phyloP scores from a whole-genome alignment of 2,329 filamentous ascomycete species.

The Monosporascus sp. region DNA sequence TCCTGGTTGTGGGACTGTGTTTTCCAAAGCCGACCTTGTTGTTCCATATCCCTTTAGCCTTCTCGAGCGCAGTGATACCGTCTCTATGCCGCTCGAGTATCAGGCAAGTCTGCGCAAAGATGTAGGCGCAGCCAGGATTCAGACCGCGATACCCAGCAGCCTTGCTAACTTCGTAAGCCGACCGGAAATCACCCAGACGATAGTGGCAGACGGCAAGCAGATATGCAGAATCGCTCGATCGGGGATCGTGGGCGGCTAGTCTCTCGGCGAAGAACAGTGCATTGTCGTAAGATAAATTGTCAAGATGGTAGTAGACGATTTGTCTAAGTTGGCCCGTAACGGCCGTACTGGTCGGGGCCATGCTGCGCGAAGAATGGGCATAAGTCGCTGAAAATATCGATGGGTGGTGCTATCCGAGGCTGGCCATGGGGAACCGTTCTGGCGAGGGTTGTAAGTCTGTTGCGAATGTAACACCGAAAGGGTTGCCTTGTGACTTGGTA shows the following conservation, averaged over 20 bases:
- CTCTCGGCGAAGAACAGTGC: constrained; percentile 91
- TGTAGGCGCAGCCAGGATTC: constrained; percentile 82
- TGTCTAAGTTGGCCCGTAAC: constrained; percentile 51
- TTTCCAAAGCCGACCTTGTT: constrained; percentile 73
- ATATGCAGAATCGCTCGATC: constrained; percentile 74
- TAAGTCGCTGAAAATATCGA: constrained; percentile 6
- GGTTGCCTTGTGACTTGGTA: background rate
- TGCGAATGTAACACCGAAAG: background rate
- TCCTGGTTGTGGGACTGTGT: constrained; percentile 71
- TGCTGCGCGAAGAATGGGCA: constrained; percentile 22
- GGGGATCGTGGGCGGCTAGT: constrained; percentile 75
- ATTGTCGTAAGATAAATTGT: constrained; percentile 84
- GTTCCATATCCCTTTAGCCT: constrained; percentile 69
- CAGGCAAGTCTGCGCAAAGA: constrained; percentile 86
- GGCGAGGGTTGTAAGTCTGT: background rate
- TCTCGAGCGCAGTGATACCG: constrained; percentile 79
- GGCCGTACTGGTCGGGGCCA: constrained; percentile 48
- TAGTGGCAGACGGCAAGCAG: constrained; percentile 81
- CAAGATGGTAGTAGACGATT: constrained; percentile 65
- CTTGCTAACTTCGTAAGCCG: constrained; percentile 79
- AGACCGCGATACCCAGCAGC: constrained; percentile 62
- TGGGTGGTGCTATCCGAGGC: constrained; percentile 15
- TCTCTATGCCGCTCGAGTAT: constrained; percentile 73
- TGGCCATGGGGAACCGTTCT: constrained; percentile 29
- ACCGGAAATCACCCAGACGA: constrained; percentile 74